Conservation (phyloP, 768 basidiomycete species). For the Auriscalpium orientale region DNA sequence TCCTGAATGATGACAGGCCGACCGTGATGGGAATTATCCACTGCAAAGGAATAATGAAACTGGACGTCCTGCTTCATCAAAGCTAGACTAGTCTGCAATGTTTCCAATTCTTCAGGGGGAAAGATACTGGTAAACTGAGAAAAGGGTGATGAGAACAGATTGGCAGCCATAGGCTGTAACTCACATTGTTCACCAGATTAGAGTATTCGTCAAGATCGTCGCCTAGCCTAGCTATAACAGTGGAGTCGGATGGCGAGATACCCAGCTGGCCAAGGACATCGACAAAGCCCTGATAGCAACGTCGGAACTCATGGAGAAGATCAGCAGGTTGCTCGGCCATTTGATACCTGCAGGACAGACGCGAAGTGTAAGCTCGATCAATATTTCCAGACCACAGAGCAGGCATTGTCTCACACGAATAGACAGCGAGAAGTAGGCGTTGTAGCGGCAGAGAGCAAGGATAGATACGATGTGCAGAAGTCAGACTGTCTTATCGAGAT, state of each 20-base stretch:
- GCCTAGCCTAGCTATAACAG: not conserved
- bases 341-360: too few relatives aligned
- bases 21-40: not conserved
- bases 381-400: too few relatives aligned
- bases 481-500: too few relatives aligned
- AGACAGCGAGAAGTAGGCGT: too few relatives aligned
- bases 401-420: too few relatives aligned
- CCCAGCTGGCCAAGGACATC: not conserved
- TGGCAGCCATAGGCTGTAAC: not conserved
- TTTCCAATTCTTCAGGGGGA: not conserved
- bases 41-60: not conserved
- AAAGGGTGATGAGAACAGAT: not conserved
- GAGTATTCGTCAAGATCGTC: not conserved
- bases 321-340: not conserved
- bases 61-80: not conserved
- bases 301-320: not conserved
- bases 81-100: not conserved
- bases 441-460: too few relatives aligned
- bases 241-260: not conserved
- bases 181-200: not conserved
- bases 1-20: not conserved
- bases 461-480: too few relatives aligned
- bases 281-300: not conserved
- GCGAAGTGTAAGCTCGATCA: too few relatives aligned
- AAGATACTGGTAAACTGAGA: not conserved